Evolutionary conservation across 164 flowering plant genomes (phyloP).

Genomic region (Stephania yunnanensis): DNA sequence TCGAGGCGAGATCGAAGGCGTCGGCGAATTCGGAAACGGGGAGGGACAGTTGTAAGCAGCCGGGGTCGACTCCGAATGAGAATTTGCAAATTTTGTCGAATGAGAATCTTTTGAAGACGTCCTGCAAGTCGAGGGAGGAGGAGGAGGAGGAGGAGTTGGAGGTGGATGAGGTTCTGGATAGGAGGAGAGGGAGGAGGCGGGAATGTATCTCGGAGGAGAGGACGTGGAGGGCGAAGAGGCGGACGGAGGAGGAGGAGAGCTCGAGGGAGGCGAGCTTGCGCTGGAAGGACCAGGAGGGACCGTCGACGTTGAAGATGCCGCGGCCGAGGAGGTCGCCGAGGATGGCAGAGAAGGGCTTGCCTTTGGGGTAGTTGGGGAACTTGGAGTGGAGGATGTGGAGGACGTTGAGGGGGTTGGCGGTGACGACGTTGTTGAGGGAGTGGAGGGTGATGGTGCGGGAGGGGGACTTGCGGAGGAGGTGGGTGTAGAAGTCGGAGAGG

Average conservation of each 20-base stretch:
- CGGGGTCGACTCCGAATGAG: slow-evolving; percentile 64
- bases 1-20: slow-evolving; percentile 57
- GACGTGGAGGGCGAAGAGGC: slow-evolving; percentile 34
- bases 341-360: slow-evolving; percentile 46
- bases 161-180: slow-evolving; percentile 30
- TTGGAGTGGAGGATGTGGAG: slow-evolving; percentile 65
- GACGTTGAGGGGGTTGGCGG: slow-evolving; percentile 68
- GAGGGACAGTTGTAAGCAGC: slow-evolving; percentile 32
- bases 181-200: slow-evolving; percentile 37
- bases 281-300: slow-evolving; percentile 62
- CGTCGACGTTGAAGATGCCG: slow-evolving; percentile 84
- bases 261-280: slow-evolving; percentile 59
- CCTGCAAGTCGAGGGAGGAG: slow-evolving; percentile 49
- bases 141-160: slow-evolving; percentile 42
- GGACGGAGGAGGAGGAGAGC: slow-evolving; percentile 41
- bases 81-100: slow-evolving; percentile 56
- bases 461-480: slow-evolving; percentile 43
- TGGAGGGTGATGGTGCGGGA: slow-evolving; percentile 56
- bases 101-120: slow-evolving; percentile 49
- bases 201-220: slow-evolving; percentile 13
- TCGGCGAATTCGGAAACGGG: slow-evolving; percentile 39
- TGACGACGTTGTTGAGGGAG: slow-evolving; percentile 54
- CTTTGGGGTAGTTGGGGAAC: slow-evolving; percentile 81
- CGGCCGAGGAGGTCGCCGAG: slow-evolving; percentile 70
- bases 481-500: slow-evolving; percentile 65